Base-by-base conservation (phyloP, 805 yeast genomes). In the Metschnikowia drakensbergensis region DNA sequence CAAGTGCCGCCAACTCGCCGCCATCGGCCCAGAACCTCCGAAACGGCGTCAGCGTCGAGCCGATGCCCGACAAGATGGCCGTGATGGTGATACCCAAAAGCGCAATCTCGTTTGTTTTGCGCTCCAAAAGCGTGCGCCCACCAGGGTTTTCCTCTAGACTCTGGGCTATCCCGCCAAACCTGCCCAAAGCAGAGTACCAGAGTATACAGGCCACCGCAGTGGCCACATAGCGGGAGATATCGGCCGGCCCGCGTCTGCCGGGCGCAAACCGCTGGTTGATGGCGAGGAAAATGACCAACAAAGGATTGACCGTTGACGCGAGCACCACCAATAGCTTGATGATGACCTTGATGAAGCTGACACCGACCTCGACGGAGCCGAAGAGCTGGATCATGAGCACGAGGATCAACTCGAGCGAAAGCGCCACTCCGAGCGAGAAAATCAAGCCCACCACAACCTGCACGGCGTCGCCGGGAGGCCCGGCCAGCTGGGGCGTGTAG, bases 21-120 rank as follows among this genome's bases (percentile, higher is more conserved):
- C 48, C 43, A 29, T 48, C 43, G 7, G 43, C 31, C 54, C 54
- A 50, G 34, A 51, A 52, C 17, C 32, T 47, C 23, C 50, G 49
- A 31, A 51, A 70, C 6, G 80, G 73, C 0, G 80, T 75, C 37
- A 79, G 70, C 10, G 75, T 62, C 5, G 79, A 74, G 1, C 82
- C 83, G 37, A 79, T 68, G 2, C 83, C 83, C 8, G 80, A 77
- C 17, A 79, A 61, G 0, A 75, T 53, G 0, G 81, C 78, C 45
- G 79, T 67, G 44, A 75, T 69, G n/a, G 78, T 66, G 29, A 79
- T 72, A 0, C 84, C 84, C 27, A 75, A 64, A 38, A 79, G 58
- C 3, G 76, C 68, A 29, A 79, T 56, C 54, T 77, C 76, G 52
- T 71, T 74, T 38, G 79, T 65, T 46, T 77, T 74, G 17, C 63